A percentile compares a stretch with the other conserved stretches of the same genome.
Conservation (phyloP, 208 protist species). For the Porcisia hertigi region DNA sequence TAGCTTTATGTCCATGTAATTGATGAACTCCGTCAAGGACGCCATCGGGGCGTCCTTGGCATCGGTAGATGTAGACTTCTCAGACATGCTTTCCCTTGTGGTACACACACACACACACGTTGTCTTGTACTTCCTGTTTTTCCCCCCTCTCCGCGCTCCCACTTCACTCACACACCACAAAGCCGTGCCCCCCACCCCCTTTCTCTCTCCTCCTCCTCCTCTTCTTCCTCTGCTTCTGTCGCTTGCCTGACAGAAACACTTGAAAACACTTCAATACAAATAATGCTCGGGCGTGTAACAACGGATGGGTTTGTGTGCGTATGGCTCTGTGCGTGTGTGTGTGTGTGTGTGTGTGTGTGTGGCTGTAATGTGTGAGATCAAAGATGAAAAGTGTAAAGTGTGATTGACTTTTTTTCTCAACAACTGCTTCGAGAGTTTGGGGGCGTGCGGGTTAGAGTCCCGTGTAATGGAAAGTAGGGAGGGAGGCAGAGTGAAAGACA, state of each 20-base stretch:
- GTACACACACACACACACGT: background rate
- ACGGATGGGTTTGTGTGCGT: background rate
- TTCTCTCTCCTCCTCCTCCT: too few species aligned
- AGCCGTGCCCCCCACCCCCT: too few species aligned
- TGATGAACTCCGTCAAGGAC: conserved; percentile 37
- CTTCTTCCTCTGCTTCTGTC: too few species aligned
- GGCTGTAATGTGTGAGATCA: too few species aligned
- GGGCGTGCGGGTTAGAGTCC: background rate
- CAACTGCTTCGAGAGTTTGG: background rate
- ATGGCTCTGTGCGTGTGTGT: background rate
- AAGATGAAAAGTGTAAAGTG: too few species aligned
- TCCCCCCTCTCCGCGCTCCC: background rate
- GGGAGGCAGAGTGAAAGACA: background rate
- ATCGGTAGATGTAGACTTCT: background rate
- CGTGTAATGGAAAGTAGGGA: background rate
- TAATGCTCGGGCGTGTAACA: background rate
- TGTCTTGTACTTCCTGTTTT: background rate
- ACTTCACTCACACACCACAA: too few species aligned
- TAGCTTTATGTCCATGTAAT: conserved; percentile 82
- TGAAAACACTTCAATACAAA: too few species aligned
- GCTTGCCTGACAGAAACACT: too few species aligned
- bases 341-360: background rate
- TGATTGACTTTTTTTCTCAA: background rate
- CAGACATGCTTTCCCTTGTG: background rate
- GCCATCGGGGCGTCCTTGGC: background rate